Percentiles rank a stretch among this genome's conserved stretches.
Conservation (phyloP, 139 green algal genomes). For the Yamagishiella unicocca region DNA sequence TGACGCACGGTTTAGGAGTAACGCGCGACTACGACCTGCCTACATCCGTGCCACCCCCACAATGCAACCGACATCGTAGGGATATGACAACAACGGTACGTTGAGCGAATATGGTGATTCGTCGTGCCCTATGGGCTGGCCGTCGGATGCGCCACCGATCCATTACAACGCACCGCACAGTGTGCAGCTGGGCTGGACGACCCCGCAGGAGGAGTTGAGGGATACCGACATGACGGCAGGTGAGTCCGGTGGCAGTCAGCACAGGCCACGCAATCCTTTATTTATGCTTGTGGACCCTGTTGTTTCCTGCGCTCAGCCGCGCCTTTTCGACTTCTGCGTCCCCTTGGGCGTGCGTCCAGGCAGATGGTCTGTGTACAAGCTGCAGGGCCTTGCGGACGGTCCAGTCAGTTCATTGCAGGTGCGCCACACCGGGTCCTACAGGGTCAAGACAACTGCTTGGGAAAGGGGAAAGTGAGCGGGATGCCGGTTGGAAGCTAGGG, state of each 20-base stretch:
- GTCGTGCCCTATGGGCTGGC: constrained; percentile 2
- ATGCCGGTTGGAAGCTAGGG: no score
- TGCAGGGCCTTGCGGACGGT: constrained; percentile 4
- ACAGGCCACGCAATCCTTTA: background rate
- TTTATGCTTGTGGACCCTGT: background rate
- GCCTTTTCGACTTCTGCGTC: background rate
- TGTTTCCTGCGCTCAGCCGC: background rate
- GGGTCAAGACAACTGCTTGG: no score
- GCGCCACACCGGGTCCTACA: no score
- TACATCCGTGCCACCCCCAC: no score
- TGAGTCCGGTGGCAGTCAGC: background rate
- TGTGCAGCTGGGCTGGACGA: constrained; percentile 4
- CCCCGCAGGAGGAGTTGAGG: background rate
- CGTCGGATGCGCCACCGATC: background rate
- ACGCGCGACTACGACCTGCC: no score
- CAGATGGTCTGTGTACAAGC: background rate
- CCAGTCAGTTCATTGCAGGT: constrained; percentile 26
- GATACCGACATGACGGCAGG: background rate
- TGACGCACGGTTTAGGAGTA: no score
- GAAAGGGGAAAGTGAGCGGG: no score
- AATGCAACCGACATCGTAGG: no score
- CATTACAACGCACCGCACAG: constrained; percentile 15
- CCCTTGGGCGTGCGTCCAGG: background rate
- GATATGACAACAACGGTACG: background rate
- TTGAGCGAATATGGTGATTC: background rate